Base-by-base conservation (phyloP, 78 protist species). In the Polysphondylium violaceum region DNA sequence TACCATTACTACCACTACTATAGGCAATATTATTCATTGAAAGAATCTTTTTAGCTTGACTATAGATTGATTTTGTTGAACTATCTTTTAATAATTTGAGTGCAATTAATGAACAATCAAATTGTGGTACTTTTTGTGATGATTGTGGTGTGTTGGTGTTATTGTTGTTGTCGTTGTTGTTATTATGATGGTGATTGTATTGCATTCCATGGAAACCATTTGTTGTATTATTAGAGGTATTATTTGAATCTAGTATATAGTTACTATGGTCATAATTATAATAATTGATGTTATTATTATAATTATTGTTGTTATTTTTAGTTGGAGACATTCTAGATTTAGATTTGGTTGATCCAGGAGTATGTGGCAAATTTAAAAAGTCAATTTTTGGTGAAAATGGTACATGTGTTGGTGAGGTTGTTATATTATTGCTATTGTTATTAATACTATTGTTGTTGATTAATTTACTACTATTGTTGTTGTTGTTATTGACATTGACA, bases 81-180 rank as follows among this genome's bases (percentile, higher is more conserved):
- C 50, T 79, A 38, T 65, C 76, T 36, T 55, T 79, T 8, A 79
- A 25, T 9, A 79, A 17, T 55, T 65, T 79, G 16, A 79, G 27
- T 65, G 88, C 76, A n/a, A 64, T 58, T n/a, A 67, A 65, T 67
- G 88, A 79, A 33, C 64, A 65, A 17, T 79, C 88, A 25, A 55
- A 36, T 55, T 33, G 67, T 59, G 50, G 47, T 75, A 56, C 47
- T 55, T 27, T 55, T 50, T 7, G 3, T 47, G 21, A 33, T 23
- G 58, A 23, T 68, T 40, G 56, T 4, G 9, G 4, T 17, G 56
- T 2, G 21, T 53, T 73, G 11, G 51, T 63, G 19, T 12, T 74
- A 16, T 58, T 74, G 59, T 23, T 71, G 59, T 44, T 71, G 76
- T 12, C 50, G 76, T 71, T 44, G 76, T 4, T 74, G 68, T 63